phyloP scores from a whole-genome alignment of 495 filamentous ascomycete genomes.

The Hypoxylon crocopeplum region DNA sequence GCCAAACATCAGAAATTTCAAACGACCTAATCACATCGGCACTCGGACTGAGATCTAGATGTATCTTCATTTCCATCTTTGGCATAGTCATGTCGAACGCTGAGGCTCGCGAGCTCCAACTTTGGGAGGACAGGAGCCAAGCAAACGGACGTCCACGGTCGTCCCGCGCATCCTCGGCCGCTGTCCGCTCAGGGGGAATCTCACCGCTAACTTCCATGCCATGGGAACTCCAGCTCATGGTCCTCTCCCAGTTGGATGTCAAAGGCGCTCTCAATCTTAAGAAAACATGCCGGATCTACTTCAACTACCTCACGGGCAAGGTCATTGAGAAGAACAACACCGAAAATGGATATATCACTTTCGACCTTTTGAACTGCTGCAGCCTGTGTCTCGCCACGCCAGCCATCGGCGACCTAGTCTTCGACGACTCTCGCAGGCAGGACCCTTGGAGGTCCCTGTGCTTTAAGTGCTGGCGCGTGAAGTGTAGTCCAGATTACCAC shows the following conservation, averaged over 20 bases:
- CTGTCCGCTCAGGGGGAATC: background rate
- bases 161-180: background rate
- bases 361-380: constrained; percentile 2
- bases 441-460: constrained; percentile 11
- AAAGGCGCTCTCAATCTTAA: constrained; percentile 41
- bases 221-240: constrained; percentile 40
- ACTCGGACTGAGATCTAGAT: background rate
- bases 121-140: too few relatives aligned
- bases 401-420: background rate
- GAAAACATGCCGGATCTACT: constrained; percentile 40
- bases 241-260: constrained; percentile 38
- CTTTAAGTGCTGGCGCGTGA: constrained; percentile 11
- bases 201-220: constrained; percentile 22
- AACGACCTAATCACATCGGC: background rate
- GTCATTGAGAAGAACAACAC: background rate
- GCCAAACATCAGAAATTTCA: background rate
- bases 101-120: background rate
- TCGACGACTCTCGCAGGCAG: background rate
- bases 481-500: background rate
- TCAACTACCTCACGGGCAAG: background rate
- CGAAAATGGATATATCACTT: background rate
- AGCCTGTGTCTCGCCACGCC: background rate
- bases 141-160: background rate
- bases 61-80: background rate
- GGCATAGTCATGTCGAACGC: background rate